phyloP scores from a whole-genome alignment of 352 stramenopile species.

The Lagenidium giganteum region DNA sequence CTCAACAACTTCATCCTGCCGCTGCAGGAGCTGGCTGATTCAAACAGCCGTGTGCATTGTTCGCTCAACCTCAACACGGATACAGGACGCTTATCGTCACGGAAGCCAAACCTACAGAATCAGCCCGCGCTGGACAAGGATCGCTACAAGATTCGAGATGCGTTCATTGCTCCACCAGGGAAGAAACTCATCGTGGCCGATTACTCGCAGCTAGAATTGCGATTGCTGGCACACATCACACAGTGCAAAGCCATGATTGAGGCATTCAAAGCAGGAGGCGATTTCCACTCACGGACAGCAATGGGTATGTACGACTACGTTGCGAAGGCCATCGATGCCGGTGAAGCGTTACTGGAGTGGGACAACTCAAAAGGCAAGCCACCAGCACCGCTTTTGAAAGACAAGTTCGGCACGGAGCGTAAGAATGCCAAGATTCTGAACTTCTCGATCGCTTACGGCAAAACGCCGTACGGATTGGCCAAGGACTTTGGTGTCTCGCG shows the following conservation, averaged over 20 bases:
- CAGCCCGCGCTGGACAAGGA: slow-evolving; percentile 89
- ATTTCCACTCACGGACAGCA: slow-evolving; percentile 95
- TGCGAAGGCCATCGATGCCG: slow-evolving; percentile 90
- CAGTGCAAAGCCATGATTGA: slow-evolving; percentile 98
- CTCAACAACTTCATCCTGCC: slow-evolving; percentile 96
- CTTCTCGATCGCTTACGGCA: slow-evolving; percentile 99
- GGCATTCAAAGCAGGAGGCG: slow-evolving; percentile 90
- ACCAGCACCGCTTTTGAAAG: slow-evolving; percentile 95
- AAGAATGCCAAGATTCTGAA: slow-evolving; percentile 99
- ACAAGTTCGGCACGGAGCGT: slow-evolving; percentile 96
- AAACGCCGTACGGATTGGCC: slow-evolving; percentile 96
- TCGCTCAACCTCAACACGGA: slow-evolving; percentile 99
- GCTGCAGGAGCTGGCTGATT: slow-evolving; percentile 91
- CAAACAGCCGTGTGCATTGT: slow-evolving; percentile 94
- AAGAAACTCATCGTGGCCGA: slow-evolving; percentile 99
- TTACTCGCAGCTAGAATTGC: slow-evolving; percentile 99
- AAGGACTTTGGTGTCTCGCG: slow-evolving; percentile 85
- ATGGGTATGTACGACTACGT: slow-evolving; percentile 99
- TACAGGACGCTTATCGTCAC: slow-evolving; percentile 95
- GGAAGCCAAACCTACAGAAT: slow-evolving; percentile 99
- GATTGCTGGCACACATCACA: slow-evolving; percentile 97
- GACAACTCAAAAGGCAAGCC: slow-evolving; percentile 90
- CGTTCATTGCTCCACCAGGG: slow-evolving; percentile 89
- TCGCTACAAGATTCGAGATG: slow-evolving; percentile 86
- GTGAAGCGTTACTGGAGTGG: slow-evolving; percentile 98